Evolutionary conservation across 2,329 filamentous ascomycete species (phyloP), one percentile per base, ranked within the genome.

Genomic region (Lasiodiplodia citricola): DNA sequence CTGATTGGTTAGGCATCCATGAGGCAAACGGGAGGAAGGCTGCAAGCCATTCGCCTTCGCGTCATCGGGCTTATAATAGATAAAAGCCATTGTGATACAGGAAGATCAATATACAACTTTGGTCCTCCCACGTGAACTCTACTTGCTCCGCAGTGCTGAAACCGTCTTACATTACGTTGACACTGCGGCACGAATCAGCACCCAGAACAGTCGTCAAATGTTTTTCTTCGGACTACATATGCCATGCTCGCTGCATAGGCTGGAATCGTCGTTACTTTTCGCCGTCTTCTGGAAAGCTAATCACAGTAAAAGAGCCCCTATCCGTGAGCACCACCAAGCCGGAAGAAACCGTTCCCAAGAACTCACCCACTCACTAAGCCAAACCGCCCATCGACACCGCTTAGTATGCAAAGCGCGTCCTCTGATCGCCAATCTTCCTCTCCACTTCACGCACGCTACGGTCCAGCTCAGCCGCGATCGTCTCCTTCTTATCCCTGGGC

Each of bases 391-490:
- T 11, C 2, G 1, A 18, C n/a, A 23, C 14, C 54, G 10, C 21
- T 41, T 71, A 72, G 51, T 68, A 72, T 21, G 71, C 71, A 21
- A 71, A 57, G 25, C 70, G 68, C 31, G 69, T 71, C 37, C 71
- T 63, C 78, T 80, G 79, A 52, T 78, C 79, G 76, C 76, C 78
- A 57, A 99, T 95, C 83, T 97, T 97, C 76, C 96, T 90, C 85
- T 99, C 96, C 76, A 99, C 96, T 81, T 98, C 93, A 74, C 93
- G 84, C 67, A 97, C 90, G 52, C 92, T 95, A 69, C 96, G 90
- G 80, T 98, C 96, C 73, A 98, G 81, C 80, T 98, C 95, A 63
- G 88, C 94, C 2, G 95, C 95, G 83, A 99, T 97, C 88, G 94
- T 94, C 81, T 93, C 90, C 85, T 97, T 97, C 84, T 93, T 94